Conservation (phyloP, 306 rosid genomes). For the Lupinus albus region DNA sequence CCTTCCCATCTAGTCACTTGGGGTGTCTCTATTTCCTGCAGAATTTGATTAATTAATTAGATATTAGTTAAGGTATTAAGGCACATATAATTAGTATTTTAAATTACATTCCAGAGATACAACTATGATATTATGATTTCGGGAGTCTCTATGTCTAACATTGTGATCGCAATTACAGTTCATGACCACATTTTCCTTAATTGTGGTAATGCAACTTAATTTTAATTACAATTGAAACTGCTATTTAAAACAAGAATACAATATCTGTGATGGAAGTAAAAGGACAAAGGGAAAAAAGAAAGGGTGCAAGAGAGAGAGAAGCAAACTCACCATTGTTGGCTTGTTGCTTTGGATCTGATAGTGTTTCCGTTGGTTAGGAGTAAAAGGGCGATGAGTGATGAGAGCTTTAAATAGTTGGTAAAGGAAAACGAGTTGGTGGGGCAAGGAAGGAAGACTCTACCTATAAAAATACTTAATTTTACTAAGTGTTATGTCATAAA, state of each 20-base stretch:
- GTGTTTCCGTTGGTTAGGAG: constrained; percentile 29
- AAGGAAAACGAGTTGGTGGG: background rate
- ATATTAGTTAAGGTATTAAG: background rate
- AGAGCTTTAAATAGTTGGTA: constrained; percentile 52
- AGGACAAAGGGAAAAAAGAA: background rate
- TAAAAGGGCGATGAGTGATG: constrained; percentile 37
- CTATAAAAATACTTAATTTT: too few species aligned
- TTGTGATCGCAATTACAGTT: too few species aligned
- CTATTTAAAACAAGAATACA: too few species aligned
- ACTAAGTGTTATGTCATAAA: too few species aligned
- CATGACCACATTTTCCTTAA: too few species aligned
- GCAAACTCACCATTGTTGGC: constrained; percentile 47
- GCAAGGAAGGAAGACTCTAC: too few species aligned
- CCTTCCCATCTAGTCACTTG: constrained; percentile 72
- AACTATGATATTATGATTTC: too few species aligned
- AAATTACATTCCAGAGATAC: too few species aligned
- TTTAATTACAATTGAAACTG: too few species aligned
- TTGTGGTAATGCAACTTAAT: too few species aligned
- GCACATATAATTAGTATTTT: background rate
- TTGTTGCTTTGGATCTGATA: constrained; percentile 31
- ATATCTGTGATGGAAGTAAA: background rate
- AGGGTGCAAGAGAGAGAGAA: background rate
- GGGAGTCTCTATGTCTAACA: too few species aligned
- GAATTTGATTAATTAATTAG: background rate
- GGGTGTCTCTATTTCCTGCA: constrained; percentile 55